These are phyloP conservation scores for Aureobasidium musti DNA, from an alignment of 2,329 filamentous ascomycete genomes.

Conservation along the genomic window DNA sequence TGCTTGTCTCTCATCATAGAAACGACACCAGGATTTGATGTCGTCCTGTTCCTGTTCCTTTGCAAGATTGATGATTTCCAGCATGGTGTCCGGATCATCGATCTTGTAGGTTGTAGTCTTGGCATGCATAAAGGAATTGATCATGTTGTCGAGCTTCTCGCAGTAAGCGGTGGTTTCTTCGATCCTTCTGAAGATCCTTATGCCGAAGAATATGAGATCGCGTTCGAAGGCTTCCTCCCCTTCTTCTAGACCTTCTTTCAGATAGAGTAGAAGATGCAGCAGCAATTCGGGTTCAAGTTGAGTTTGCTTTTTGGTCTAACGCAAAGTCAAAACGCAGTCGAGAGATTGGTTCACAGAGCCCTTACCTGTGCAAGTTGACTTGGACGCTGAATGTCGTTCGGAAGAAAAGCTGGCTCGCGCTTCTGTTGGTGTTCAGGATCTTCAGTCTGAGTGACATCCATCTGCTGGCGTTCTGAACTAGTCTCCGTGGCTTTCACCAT, in stretches of 20 bases:
- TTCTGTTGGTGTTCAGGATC: too few relatives aligned
- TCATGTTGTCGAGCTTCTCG: background rate
- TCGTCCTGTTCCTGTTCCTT: background rate
- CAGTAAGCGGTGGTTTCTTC: background rate
- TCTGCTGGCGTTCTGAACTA: too few relatives aligned
- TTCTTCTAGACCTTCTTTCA: background rate
- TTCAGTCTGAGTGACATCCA: too few relatives aligned
- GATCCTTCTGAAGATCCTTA: background rate
- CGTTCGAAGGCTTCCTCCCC: background rate
- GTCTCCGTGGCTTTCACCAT: background rate
- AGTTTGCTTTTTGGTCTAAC: background rate
- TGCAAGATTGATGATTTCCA: background rate
- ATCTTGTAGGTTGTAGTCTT: background rate
- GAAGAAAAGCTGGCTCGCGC: too few relatives aligned
- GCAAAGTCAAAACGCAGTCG: background rate
- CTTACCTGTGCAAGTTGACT: too few relatives aligned
- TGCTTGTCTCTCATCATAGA: background rate
- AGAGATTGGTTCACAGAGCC: too few relatives aligned
- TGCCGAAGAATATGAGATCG: background rate
- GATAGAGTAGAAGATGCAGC: background rate
- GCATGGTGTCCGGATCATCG: background rate
- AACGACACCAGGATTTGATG: background rate
- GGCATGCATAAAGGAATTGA: background rate
- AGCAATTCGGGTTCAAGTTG: background rate
- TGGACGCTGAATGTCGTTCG: too few relatives aligned